These are phyloP conservation scores for Starmerella davenportii DNA, from an alignment of 805 yeast species.

Conservation along the genomic window DNA sequence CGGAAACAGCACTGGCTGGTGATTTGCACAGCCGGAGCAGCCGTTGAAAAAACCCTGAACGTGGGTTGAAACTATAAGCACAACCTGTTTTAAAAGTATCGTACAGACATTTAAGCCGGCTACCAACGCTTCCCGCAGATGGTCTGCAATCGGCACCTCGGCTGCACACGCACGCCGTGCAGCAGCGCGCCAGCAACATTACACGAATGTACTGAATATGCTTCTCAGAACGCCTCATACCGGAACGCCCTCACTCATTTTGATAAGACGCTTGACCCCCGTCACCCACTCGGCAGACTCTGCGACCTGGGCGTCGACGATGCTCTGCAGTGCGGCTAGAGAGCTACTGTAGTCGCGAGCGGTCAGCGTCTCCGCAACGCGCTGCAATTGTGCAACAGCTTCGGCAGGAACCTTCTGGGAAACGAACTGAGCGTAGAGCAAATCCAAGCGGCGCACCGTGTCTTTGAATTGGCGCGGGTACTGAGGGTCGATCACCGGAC, in stretches of 20 bases:
- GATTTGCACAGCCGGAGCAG: no score
- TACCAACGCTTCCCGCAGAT: no score
- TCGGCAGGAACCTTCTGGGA: conserved; percentile 43
- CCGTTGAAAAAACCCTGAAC: no score
- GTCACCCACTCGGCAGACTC: conserved; percentile 86
- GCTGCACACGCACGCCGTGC: no score
- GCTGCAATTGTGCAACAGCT: conserved; percentile 36
- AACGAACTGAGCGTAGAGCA: conserved; percentile 61
- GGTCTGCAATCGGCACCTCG: no score
- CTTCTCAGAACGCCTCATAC: no score
- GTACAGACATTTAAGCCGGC: no score
- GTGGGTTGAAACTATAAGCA: no score
- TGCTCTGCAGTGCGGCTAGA: conserved; percentile 28
- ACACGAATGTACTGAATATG: no score
- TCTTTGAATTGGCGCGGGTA: conserved; percentile 58
- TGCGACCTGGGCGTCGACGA: conserved; percentile 44
- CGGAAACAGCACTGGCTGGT: no score
- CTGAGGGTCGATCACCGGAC: conserved; percentile 59
- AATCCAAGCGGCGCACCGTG: conserved; percentile 61
- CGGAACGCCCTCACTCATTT: conserved; percentile 31
- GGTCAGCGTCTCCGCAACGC: conserved; percentile 34
- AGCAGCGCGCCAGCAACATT: no score
- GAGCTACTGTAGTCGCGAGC: conserved; percentile 45
- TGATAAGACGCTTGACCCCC: conserved; percentile 75
- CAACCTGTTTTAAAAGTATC: no score